Percentiles rank a stretch among this genome's conserved stretches.
Conservation (phyloP, 2,329 filamentous ascomycete genomes). For the Ophiostoma fasciatum region DNA sequence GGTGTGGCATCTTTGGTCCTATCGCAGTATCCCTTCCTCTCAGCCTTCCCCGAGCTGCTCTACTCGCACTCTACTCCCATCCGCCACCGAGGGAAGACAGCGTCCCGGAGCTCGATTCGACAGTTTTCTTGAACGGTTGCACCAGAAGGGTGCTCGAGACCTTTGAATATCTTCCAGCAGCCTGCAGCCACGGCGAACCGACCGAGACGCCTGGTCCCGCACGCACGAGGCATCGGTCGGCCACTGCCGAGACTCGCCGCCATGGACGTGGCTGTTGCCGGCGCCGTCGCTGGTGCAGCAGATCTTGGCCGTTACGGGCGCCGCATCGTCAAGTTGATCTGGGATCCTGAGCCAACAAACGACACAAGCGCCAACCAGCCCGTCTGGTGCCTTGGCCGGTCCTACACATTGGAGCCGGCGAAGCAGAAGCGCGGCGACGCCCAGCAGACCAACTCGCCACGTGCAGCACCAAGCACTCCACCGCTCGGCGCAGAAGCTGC, state of each 20-base stretch:
- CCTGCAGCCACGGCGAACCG: no score
- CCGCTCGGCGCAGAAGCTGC: constrained; percentile 1
- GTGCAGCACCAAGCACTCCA: constrained; percentile 4
- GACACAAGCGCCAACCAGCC: constrained; percentile 50
- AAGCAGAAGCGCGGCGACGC: constrained; percentile 9
- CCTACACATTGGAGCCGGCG: constrained; percentile 28
- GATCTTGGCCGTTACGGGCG: constrained; percentile 64
- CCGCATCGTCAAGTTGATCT: constrained; percentile 79
- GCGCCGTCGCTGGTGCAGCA: constrained; percentile 37
- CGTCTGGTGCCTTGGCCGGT: constrained; percentile 66
- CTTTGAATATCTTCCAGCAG: no score
- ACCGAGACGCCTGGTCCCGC: no score
- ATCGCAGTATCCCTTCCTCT: no score
- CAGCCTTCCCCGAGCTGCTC: no score
- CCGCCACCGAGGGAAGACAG: no score
- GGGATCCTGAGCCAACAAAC: constrained; percentile 80
- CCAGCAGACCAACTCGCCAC: constrained; percentile 5
- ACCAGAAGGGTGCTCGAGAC: no score
- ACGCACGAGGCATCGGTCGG: no score
- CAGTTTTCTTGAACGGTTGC: no score
- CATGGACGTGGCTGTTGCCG: constrained; percentile 26
- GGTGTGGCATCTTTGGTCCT: no score
- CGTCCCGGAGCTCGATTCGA: no score
- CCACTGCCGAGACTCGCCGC: constrained; percentile 4
- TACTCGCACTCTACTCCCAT: no score